Base-by-base conservation (phyloP, 2,329 filamentous ascomycete species). In the Nemania sp. region DNA sequence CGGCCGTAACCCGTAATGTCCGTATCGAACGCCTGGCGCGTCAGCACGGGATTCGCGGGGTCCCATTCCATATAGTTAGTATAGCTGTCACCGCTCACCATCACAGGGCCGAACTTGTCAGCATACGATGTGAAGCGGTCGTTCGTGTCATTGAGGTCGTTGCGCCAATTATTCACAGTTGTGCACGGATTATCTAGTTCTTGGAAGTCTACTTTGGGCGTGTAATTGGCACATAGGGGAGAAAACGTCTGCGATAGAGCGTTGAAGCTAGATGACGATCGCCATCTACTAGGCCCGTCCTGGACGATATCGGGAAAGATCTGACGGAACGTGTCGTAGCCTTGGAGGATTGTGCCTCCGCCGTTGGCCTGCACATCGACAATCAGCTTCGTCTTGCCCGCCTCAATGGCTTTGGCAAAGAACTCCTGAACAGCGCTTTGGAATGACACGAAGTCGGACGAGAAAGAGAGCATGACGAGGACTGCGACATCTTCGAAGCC, bases 311-410 rank as follows among this genome's bases (percentile, higher is more conserved):
- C 64, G 18, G 68, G 68, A 57, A 70, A 70, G 32, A 70, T 60
- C 49, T 70, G 68, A n/a, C 68, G 68, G 52, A 70, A 70, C 18
- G 65, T 64, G 26, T 70, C 68, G 53, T 70, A 70, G 24, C 68
- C 68, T 24, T 64, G 65, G 22, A 68, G 57, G 41, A 70, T 68
- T 24, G 54, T 68, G 27, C 68, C 68, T 13, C 68, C 68, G 5
- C 68, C 66, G 22, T 68, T 70, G 22, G 68, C 68, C 18, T 68
- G 66, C 4, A 70, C 13, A 10, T 70, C 68, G 20, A 70, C 13
- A 38, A 70, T 47, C 7, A 70, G 66, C 51, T 70, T 70, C 3
- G 66, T 70, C 49, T 70, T 70, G 35, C 68, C 68, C 20, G 62
- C 61, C 38, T 64, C 66, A 43, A 66, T 58, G 11, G 68, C 68